Percentiles rank a stretch among this genome's conserved stretches.
Conservation (phyloP, 768 basidiomycete species). For the Epithele typhae region DNA sequence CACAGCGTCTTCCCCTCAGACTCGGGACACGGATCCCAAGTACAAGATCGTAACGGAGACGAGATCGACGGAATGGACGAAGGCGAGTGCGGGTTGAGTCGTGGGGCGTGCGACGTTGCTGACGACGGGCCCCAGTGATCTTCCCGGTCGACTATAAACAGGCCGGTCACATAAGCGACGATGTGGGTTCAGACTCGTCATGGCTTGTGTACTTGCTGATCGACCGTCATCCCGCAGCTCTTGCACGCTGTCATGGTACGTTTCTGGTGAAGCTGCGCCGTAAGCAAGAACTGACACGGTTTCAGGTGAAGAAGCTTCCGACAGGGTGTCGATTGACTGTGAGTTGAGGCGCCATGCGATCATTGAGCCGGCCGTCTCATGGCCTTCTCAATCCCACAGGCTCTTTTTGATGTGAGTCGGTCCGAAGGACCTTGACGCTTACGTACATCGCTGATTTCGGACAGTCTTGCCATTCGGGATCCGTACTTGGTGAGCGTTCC, state of each 20-base stretch:
- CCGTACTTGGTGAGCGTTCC: slow-evolving; percentile 60
- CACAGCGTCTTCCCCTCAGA: too few species aligned
- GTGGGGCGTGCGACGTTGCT: too few species aligned
- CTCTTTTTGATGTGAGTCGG: slow-evolving; percentile 28
- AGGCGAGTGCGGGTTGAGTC: slow-evolving; percentile 33
- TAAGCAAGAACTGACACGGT: too few species aligned
- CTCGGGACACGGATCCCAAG: slow-evolving; percentile 94
- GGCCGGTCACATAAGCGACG: slow-evolving; percentile 82
- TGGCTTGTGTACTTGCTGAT: not conserved
- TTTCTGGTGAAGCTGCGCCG: too few species aligned
- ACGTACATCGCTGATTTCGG: not conserved
- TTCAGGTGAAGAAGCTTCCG: slow-evolving; percentile 68
- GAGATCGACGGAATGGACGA: slow-evolving; percentile 85
- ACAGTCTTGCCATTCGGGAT: slow-evolving; percentile 88
- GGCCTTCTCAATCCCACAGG: too few species aligned
- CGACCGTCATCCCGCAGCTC: slow-evolving; percentile 31
- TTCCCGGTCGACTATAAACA: slow-evolving; percentile 74
- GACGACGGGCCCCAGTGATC: slow-evolving; percentile 75
- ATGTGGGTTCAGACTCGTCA: slow-evolving; percentile 46
- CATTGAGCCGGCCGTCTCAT: not conserved
- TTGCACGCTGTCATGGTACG: slow-evolving; percentile 84
- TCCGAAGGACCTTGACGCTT: too few species aligned
- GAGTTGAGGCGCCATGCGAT: slow-evolving; percentile 23
- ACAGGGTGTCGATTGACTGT: slow-evolving; percentile 87
- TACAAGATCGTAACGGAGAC: slow-evolving; percentile 77